phyloP scores from a whole-genome alignment of 208 protist genomes.

The Trypanosoma caninum region DNA sequence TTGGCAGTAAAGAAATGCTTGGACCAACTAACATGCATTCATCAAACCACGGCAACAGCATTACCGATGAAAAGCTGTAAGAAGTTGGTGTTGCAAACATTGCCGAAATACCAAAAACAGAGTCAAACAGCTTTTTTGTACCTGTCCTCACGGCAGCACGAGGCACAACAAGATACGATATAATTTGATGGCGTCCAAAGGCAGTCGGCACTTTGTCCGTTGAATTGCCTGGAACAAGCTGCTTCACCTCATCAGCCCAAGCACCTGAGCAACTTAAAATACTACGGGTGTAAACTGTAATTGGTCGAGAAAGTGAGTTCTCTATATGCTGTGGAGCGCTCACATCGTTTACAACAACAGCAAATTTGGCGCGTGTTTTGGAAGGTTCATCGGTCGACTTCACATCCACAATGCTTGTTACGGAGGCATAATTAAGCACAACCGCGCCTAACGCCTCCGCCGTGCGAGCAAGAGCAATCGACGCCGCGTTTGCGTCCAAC shows the following conservation, averaged over 20 bases:
- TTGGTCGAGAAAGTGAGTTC: background rate
- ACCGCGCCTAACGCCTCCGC: slow-evolving; percentile 69
- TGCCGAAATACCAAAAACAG: slow-evolving; percentile 1
- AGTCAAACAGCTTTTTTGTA: background rate
- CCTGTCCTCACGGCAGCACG: slow-evolving; percentile 24
- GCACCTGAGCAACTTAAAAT: slow-evolving; percentile 73
- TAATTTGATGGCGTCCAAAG: slow-evolving; percentile 34
- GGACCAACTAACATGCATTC: slow-evolving; percentile 72
- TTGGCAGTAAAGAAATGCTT: slow-evolving; percentile 27
- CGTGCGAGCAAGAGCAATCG: slow-evolving; percentile 53
- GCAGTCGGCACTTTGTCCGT: slow-evolving; percentile 28
- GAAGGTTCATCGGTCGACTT: background rate
- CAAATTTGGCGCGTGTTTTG: slow-evolving; percentile 13
- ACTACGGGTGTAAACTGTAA: slow-evolving; percentile 39
- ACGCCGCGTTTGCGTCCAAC: slow-evolving; percentile 39
- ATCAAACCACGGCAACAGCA: slow-evolving; percentile 76
- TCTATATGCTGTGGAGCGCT: background rate
- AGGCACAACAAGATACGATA: slow-evolving; percentile 60
- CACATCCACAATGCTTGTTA: slow-evolving; percentile 25
- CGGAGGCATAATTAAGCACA: slow-evolving; percentile 54
- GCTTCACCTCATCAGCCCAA: slow-evolving; percentile 54
- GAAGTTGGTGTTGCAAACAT: slow-evolving; percentile 53
- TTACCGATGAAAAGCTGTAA: slow-evolving; percentile 59
- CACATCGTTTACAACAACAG: slow-evolving; percentile 16
- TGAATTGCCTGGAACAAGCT: slow-evolving; percentile 36